phyloP scores from a whole-genome alignment of 2,329 filamentous ascomycete genomes.

The Penicillium crustosum region DNA sequence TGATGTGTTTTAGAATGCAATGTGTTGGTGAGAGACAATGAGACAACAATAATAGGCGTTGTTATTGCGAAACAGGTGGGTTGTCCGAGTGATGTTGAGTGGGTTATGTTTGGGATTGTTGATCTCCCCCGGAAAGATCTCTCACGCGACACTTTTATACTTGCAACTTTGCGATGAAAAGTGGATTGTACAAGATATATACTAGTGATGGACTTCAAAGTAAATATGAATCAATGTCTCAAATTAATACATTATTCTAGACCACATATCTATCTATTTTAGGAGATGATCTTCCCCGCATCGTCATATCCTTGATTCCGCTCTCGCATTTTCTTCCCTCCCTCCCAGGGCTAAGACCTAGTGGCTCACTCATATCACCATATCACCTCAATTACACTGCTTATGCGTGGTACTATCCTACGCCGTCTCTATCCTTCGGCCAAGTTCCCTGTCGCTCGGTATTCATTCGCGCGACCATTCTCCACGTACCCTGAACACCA shows the following conservation, averaged over 20 bases:
- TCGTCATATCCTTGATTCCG: conserved; percentile 10
- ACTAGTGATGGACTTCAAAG: not conserved
- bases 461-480: conserved; percentile 27
- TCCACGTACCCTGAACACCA: conserved; percentile 32
- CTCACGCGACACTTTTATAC: not conserved
- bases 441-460: conserved; percentile 24
- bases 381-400: conserved; percentile 16
- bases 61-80: not conserved
- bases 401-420: conserved; percentile 37
- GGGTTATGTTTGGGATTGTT: conserved; percentile 2
- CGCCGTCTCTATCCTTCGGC: conserved; percentile 36
- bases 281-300: conserved; percentile 6
- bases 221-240: not conserved
- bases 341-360: not conserved
- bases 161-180: not conserved
- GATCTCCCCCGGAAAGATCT: conserved; percentile 3
- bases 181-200: not conserved
- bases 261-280: not conserved
- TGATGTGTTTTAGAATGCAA: not conserved
- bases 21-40: not conserved
- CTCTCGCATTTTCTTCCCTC: not conserved
- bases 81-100: not conserved
- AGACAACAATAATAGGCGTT: not conserved
- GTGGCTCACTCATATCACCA: conserved; percentile 2
- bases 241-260: not conserved